Evolutionary conservation across 108 stramenopile species (phyloP).

Genomic region (Skeletonema tropicum): DNA sequence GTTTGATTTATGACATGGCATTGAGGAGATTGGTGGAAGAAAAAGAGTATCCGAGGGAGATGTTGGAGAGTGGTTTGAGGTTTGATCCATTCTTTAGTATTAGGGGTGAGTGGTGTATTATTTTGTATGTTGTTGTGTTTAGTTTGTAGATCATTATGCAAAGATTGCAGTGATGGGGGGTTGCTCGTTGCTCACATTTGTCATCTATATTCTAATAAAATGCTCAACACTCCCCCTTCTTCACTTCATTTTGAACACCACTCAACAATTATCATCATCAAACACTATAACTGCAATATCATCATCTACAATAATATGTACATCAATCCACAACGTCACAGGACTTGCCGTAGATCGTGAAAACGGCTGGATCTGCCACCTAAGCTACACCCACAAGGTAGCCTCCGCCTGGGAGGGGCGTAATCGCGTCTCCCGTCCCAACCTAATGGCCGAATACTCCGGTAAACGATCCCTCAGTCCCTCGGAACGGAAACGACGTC

Average conservation of each 20-base stretch:
- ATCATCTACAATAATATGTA: too few species aligned
- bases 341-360: slow-evolving; percentile 95
- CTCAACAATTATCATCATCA: not conserved
- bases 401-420: slow-evolving; percentile 93
- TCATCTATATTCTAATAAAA: too few species aligned
- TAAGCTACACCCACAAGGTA: slow-evolving; percentile 94
- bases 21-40: slow-evolving; percentile 83
- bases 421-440: slow-evolving; percentile 66
- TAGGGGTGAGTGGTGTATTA: slow-evolving; percentile 60
- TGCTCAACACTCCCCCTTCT: not conserved
- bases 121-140: too few species aligned
- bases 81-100: slow-evolving; percentile 89
- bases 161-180: too few species aligned
- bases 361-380: slow-evolving; percentile 94
- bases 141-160: not conserved
- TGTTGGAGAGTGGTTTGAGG: slow-evolving; percentile 63
- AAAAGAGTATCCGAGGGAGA: slow-evolving; percentile 86
- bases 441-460: slow-evolving; percentile 84
- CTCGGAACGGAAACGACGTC: slow-evolving; percentile 64
- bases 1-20: slow-evolving; percentile 94
- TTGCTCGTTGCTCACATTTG: too few species aligned
- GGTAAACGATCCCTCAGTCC: slow-evolving; percentile 81
- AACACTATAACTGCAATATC: not conserved
- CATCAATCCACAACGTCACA: slow-evolving; percentile 1
- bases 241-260: not conserved